Evolutionary conservation across 495 filamentous ascomycete species (phyloP).

Genomic region (Penicillium arizonense): DNA sequence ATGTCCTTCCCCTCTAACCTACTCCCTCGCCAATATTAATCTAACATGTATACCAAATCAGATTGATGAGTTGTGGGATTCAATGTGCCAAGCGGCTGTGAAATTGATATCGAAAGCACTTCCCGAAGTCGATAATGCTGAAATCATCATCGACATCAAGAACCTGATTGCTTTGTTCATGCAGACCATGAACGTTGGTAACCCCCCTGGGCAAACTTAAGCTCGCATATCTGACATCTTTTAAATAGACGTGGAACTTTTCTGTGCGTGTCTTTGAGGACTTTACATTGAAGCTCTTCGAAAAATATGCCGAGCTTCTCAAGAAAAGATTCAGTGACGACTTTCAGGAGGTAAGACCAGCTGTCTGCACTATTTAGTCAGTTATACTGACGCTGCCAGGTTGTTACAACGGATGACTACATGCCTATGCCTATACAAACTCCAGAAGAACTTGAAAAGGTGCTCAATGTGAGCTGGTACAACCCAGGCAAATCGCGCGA

Average conservation of each 20-base stretch:
- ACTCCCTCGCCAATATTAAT: not conserved
- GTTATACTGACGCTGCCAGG: constrained; percentile 46
- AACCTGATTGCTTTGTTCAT: constrained; percentile 91
- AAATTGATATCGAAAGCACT: constrained; percentile 75
- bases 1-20: not conserved
- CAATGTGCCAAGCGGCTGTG: constrained; percentile 89
- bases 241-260: constrained; percentile 79
- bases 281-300: constrained; percentile 82
- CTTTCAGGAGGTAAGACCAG: constrained; percentile 72
- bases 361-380: not conserved
- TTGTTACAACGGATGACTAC: constrained; percentile 95
- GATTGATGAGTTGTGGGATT: constrained; percentile 98
- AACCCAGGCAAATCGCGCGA: constrained; percentile 72
- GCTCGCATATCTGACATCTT: constrained; percentile 9
- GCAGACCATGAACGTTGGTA: constrained; percentile 85
- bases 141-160: constrained; percentile 86
- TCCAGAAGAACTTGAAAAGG: constrained; percentile 89
- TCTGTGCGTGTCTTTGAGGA: constrained; percentile 75
- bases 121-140: constrained; percentile 74
- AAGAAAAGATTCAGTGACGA: constrained; percentile 88
- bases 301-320: constrained; percentile 89
- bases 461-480: constrained; percentile 92
- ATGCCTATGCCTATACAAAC: constrained; percentile 97
- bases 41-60: constrained; percentile 27
- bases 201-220: not conserved